Percentiles rank a stretch among this genome's conserved stretches.
Conservation (phyloP, 2,329 filamentous ascomycete genomes). For the Calonectria montana region DNA sequence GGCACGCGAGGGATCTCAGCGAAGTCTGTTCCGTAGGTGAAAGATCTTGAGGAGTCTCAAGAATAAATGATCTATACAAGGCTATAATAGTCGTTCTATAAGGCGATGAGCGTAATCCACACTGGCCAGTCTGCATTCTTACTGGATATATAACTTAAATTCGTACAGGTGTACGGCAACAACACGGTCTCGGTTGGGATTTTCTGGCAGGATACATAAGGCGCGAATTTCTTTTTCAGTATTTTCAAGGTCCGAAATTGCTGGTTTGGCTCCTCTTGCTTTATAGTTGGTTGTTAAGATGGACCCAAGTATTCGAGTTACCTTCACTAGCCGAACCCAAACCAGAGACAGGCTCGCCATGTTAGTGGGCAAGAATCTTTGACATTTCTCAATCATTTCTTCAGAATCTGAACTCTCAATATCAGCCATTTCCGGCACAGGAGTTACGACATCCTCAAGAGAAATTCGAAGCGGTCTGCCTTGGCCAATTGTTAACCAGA, state of each 20-base stretch:
- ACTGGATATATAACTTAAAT: constrained; percentile 16
- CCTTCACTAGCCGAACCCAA: constrained; percentile 1
- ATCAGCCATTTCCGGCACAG: background rate
- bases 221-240: constrained; percentile 4
- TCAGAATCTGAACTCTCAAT: background rate
- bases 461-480: constrained; percentile 26
- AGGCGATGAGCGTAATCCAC: no score
- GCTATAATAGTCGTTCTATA: constrained; percentile 2
- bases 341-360: background rate
- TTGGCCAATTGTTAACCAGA: constrained; percentile 28
- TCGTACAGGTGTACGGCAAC: constrained; percentile 17
- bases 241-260: background rate
- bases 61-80: constrained; percentile 13
- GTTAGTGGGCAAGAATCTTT: constrained; percentile 6
- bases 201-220: background rate
- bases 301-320: background rate
- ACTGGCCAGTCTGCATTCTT: background rate
- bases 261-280: background rate
- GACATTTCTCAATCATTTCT: background rate
- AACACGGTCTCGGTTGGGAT: background rate
- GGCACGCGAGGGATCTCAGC: background rate
- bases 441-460: constrained; percentile 19
- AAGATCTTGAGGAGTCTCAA: background rate
- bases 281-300: constrained; percentile 12
- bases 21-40: background rate